Conservation (phyloP, 148 eudicot genomes). For the Rhododendron ovatum region DNA sequence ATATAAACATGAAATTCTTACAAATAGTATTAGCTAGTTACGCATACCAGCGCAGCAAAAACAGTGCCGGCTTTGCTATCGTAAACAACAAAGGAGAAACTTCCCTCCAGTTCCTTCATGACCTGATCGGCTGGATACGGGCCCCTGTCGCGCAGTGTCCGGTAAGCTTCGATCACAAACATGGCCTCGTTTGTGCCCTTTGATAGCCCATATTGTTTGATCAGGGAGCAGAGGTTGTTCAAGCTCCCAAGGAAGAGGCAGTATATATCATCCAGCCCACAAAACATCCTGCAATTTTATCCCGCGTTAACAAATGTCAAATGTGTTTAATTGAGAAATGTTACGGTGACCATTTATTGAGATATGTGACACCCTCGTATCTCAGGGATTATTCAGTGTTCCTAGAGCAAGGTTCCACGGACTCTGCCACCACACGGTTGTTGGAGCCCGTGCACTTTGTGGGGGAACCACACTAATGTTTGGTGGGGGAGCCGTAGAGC, state of each 20-base stretch:
- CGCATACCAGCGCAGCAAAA: conserved; percentile 79
- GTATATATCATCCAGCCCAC: conserved; percentile 76
- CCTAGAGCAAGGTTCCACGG: not conserved
- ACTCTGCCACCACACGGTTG: too few relatives aligned
- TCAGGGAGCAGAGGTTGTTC: conserved; percentile 65
- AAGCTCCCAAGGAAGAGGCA: conserved; percentile 78
- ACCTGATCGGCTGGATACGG: conserved; percentile 97
- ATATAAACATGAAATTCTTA: not conserved
- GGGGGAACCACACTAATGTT: too few relatives aligned
- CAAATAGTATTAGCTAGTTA: too few relatives aligned
- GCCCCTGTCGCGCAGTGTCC: conserved; percentile 83
- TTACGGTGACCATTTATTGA: not conserved
- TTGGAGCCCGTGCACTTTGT: too few relatives aligned
- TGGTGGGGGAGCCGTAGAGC: too few relatives aligned
- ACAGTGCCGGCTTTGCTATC: conserved; percentile 74
- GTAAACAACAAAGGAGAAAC: conserved; percentile 77
- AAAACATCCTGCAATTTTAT: conserved; percentile 53
- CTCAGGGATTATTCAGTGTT: not conserved
- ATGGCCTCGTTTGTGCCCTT: conserved; percentile 70
- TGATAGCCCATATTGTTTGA: conserved; percentile 66
- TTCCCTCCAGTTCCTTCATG: conserved; percentile 80
- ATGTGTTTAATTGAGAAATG: not conserved
- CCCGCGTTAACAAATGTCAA: not conserved
- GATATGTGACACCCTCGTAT: not conserved
- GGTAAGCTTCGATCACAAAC: conserved; percentile 82